Base-by-base conservation (phyloP, 139 green algal genomes). In the Ostreobium quekettii region DNA sequence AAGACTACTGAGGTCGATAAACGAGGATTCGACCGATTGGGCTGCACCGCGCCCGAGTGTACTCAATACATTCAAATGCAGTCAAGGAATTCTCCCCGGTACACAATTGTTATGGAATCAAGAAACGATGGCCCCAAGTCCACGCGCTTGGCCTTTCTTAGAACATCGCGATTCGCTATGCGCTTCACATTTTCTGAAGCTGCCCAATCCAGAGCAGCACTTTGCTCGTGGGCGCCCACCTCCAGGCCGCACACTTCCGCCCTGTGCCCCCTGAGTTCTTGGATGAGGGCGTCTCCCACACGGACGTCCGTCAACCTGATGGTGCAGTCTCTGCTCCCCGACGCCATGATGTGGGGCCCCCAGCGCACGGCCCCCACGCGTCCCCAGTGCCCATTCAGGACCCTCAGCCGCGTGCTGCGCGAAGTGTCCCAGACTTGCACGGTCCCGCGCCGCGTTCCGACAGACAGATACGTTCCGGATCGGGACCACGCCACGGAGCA, bases 251-350 rank as follows among this genome's bases (percentile, higher is more conserved):
- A 74, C 47, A 91, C 90, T 81, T 96, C 90, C 6, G 61, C 49
- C 36, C 35, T 15, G 53, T 68, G 61, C 3, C n/a, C n/a, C 19
- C 35, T 53, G 36, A 68, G 26, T 7, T 31, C 5, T 11, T n/a
- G 30, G 36, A 56, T 38, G 7, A 36, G 64, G 91, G 81, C 3
- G 83, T 80, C 1, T 73, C 74, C 29, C 93, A n/a, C n/a, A n/a
- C n/a, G 82, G 48, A 97, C 85, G 73, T 99, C 94, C 0, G 88
- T 77, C 67, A 90, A 77, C 75, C 96, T 79, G 47, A 99, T 93
- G 73, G 53, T 79, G 37, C 86, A 76, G 80, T 99, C 94, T 15
- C 94, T 77, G 66, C 75, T 87, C 26, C 93, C 94, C 11, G 72
- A 89, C 33, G 77, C 83, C 42, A 99, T 82, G 65, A 90, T 78